Base-by-base conservation (phyloP, 140 eudicot species). In the Senecio squalidus region DNA sequence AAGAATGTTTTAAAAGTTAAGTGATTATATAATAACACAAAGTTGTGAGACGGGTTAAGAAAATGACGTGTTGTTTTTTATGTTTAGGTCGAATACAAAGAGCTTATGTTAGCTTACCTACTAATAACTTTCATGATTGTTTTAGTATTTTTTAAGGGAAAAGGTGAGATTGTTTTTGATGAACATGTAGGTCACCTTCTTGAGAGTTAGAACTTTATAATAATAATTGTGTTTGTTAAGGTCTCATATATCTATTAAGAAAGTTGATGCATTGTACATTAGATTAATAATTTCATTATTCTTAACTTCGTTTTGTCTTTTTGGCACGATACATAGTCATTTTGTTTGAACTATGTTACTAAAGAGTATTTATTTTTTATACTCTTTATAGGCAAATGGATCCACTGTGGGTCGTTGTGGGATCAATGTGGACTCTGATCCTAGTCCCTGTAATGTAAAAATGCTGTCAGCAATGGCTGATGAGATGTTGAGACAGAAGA, bases 401-500 rank as follows among this genome's bases (percentile, higher is more conserved):
- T 84, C 89, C 8, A 77, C 77, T 60, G 67, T 57, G 57, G 84
- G 84, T 49, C 77, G 78, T 33, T 81, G 86, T 24, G 94, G 95
- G 63, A 48, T 69, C 10, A 79, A 86, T 52, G 77, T 87, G 0
- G 98, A 91, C 67, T 74, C 81, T 0, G 92, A 91, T 64, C 81
- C 98, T 4, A 83, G 94, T 53, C 91, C 94, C 21, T 66, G 53
- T 65, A 91, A 86, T 53, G 75, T 91, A 40, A 87, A 74, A 22
- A 66, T 45, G 82, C 82, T 91, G 57, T 61, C 82, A 10, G 75
- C 73, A 61, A 45, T 79, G 50, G 95, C 86, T 0, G 96, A 91
- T 22, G 95, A 91, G 66, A 87, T 91, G 98, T 74, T 91, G 59
- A 82, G 58, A 60, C 96, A 91, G 69, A 91, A 84, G 51, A 86